Evolutionary conservation across 345 rosid genomes (phyloP), one percentile per base, ranked within the genome.

Genomic region (Brassica nigra): DNA sequence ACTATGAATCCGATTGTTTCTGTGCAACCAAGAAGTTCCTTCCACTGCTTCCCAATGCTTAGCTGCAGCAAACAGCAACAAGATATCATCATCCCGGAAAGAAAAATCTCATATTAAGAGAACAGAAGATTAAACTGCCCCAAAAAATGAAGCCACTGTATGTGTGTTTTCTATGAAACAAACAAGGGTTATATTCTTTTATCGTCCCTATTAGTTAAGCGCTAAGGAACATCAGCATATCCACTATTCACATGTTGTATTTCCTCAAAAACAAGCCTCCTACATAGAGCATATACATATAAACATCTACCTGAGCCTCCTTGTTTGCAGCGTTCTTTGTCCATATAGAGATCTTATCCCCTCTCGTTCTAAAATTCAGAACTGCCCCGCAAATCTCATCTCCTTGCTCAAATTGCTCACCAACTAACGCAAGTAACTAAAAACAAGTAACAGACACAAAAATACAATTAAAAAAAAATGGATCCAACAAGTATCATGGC

Each of bases 301-400:
- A n/a, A 49, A 15, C 70, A 64, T 28, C 31, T 37, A 93, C 99
- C 97, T 91, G 98, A 64, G 92, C 87, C 63, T 86, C 79, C 84
- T 91, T 96, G 80, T 91, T 87, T 37, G 88, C 81, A 73, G 98
- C 97, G 86, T 95, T 91, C 87, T 93, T 91, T 55, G 99, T 95
- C 98, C 98, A 95, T 3, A 93, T 12, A 61, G 94, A 82, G 66
- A 93, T 76, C 80, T 81, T 90, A 11, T 95, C 99, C 44, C 88
- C 90, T 85, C 71, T 88, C 3, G 0, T 4, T 84, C 98, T 86
- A 47, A 92, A 90, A 78, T 59, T 95, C 61, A 91, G 84, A 76
- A 93, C 98, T n/a, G 89, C 96, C 52, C 99, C 99, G 42, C 97
- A 95, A 31, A 95, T 90, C 77, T 91, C 97, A 87, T 88, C 96